Conservation (phyloP, 306 rosid species). For the Cicer yamashitae region DNA sequence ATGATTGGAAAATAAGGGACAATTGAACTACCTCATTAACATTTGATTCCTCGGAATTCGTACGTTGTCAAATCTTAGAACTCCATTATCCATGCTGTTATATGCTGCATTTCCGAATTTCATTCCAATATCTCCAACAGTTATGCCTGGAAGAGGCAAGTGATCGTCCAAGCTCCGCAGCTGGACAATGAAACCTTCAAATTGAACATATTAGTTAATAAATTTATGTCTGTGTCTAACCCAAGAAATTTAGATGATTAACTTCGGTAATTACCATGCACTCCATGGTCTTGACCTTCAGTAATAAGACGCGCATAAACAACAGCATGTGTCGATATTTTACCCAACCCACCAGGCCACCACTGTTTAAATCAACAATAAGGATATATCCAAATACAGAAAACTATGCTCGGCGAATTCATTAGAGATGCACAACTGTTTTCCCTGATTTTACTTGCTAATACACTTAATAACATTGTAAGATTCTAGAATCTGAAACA, state of each 20-base stretch:
- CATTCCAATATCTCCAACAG: constrained; percentile 92
- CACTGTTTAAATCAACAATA: constrained; percentile 63
- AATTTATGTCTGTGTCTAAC: constrained; percentile 18
- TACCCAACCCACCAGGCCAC: constrained; percentile 99
- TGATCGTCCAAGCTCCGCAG: constrained; percentile 94
- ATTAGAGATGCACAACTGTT: not conserved
- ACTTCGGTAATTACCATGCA: constrained; percentile 68
- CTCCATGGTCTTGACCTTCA: constrained; percentile 76
- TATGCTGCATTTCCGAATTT: constrained; percentile 92
- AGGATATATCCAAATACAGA: constrained; percentile 42
- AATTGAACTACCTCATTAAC: constrained; percentile 80
- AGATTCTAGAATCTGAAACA: constrained; percentile 22
- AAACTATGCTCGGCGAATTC: not conserved
- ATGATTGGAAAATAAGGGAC: constrained; percentile 1
- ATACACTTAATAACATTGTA: constrained; percentile 21
- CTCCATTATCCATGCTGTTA: constrained; percentile 96
- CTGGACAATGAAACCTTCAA: constrained; percentile 93
- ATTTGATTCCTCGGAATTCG: constrained; percentile 93
- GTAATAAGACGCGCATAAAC: constrained; percentile 86
- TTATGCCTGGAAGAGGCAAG: constrained; percentile 84
- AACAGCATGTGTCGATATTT: constrained; percentile 83
- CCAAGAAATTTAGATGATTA: constrained; percentile 18
- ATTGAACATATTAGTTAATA: constrained; percentile 32
- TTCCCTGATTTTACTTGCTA: constrained; percentile 17
- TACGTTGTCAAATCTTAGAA: constrained; percentile 75